phyloP scores from a whole-genome alignment of 305 asterid genomes.

The Andrographis paniculata region DNA sequence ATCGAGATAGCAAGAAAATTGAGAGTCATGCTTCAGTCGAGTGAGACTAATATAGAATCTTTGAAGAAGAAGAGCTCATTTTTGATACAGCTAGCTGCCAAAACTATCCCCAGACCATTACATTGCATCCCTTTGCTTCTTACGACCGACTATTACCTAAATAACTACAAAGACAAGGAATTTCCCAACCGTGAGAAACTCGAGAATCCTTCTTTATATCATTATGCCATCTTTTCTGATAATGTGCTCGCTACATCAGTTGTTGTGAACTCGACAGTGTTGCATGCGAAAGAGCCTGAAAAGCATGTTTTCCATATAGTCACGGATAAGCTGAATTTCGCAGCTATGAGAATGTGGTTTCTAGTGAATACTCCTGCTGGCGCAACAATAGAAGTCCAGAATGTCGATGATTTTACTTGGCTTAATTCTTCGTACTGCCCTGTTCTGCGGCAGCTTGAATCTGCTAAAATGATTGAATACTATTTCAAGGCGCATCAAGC shows the following conservation, averaged over 20 bases:
- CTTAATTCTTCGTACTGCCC: conserved; percentile 95
- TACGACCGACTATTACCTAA: conserved; percentile 62
- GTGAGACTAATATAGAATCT: conserved; percentile 47
- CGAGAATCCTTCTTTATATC: conserved; percentile 81
- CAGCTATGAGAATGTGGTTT: conserved; percentile 99
- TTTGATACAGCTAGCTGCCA: conserved; percentile 91
- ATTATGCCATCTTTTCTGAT: conserved; percentile 92
- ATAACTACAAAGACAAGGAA: conserved; percentile 44
- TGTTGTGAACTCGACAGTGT: conserved; percentile 82
- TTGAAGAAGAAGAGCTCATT: conserved; percentile 82
- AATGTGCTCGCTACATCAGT: conserved; percentile 96
- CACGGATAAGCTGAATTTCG: conserved; percentile 87
- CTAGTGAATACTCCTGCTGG: conserved; percentile 70
- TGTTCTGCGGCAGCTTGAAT: conserved; percentile 92
- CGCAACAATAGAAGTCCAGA: conserved; percentile 75
- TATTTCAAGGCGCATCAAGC: too few relatives aligned
- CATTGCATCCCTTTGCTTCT: conserved; percentile 88
- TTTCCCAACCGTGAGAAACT: conserved; percentile 62
- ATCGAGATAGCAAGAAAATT: conserved; percentile 68
- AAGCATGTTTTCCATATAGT: conserved; percentile 91
- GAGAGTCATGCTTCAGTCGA: conserved; percentile 91
- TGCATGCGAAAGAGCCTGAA: conserved; percentile 81
- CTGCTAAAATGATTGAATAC: too few relatives aligned
- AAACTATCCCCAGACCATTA: conserved; percentile 90
- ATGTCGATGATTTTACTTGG: conserved; percentile 90